Conservation (phyloP, 495 filamentous ascomycete species). For the Penicillium salamii region DNA sequence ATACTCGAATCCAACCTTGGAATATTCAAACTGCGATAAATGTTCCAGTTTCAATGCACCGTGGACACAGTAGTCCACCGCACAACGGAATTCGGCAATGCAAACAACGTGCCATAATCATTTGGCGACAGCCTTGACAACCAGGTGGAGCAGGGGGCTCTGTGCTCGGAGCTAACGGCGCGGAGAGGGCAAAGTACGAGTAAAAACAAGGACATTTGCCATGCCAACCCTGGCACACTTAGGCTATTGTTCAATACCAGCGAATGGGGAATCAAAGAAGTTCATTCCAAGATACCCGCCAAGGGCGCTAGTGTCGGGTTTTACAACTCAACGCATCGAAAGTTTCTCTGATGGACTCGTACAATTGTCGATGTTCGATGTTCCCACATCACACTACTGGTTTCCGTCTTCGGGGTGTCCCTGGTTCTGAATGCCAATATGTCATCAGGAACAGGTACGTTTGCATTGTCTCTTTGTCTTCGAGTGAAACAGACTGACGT, state of each 20-base stretch:
- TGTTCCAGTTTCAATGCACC: no score
- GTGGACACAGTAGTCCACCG: no score
- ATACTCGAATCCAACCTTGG: no score
- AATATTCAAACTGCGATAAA: no score
- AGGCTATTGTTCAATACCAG: conserved; percentile 22
- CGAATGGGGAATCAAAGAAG: conserved; percentile 44
- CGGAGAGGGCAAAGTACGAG: neutral
- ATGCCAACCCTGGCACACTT: neutral
- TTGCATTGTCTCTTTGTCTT: neutral
- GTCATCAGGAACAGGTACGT: conserved; percentile 14
- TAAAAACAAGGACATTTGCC: neutral
- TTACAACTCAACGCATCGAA: no score
- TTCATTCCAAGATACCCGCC: conserved; percentile 23
- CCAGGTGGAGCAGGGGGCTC: neutral
- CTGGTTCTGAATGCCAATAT: conserved; percentile 4
- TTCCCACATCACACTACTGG: neutral
- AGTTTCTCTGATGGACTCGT: neutral
- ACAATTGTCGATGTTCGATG: neutral
- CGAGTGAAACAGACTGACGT: conserved; percentile 26
- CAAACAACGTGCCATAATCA: neutral
- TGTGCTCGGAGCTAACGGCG: neutral
- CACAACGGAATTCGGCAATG: no score
- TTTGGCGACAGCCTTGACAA: neutral
- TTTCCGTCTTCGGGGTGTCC: conserved; percentile 1
- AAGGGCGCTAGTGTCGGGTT: neutral